phyloP scores from a whole-genome alignment of 2,329 filamentous ascomycete genomes.

The Bertia moriformis region DNA sequence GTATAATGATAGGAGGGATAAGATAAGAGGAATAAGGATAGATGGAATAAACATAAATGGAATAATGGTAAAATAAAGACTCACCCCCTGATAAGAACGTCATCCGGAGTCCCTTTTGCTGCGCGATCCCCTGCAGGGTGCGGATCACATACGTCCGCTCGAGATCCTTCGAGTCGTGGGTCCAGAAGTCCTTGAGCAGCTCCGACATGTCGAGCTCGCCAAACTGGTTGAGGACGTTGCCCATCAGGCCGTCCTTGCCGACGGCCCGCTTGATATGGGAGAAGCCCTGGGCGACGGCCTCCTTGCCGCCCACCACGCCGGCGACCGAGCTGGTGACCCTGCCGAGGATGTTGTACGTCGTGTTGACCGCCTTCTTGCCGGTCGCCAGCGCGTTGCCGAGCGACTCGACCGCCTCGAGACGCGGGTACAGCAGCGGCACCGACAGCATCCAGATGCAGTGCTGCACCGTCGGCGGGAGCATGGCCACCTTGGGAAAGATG shows the following conservation, averaged over 20 bases:
- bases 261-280: conserved; percentile 91
- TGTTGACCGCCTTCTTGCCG: conserved; percentile 92
- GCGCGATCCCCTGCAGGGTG: conserved; percentile 84
- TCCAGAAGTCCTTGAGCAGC: conserved; percentile 93
- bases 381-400: conserved; percentile 86
- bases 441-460: conserved; percentile 95
- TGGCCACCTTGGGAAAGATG: conserved; percentile 86
- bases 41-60: conserved; percentile 30
- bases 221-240: conserved; percentile 86
- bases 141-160: conserved; percentile 93
- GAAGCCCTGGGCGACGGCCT: conserved; percentile 83
- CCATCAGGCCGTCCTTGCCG: conserved; percentile 90
- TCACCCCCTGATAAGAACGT: conserved; percentile 89
- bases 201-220: conserved; percentile 90
- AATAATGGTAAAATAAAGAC: no score
- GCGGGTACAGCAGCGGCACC: conserved; percentile 78
- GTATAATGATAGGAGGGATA: not conserved
- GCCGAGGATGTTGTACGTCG: conserved; percentile 87
- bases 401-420: conserved; percentile 80
- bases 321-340: conserved; percentile 92
- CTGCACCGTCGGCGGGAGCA: conserved; percentile 80
- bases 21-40: not conserved
- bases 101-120: conserved; percentile 92
- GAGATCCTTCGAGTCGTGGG: conserved; percentile 91
- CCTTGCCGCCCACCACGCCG: conserved; percentile 86